A percentile compares a stretch with the other conserved stretches of the same genome.
Evolutionary conservation across 2,329 filamentous ascomycete species (phyloP).

Genomic region (Penicillium sp.): DNA sequence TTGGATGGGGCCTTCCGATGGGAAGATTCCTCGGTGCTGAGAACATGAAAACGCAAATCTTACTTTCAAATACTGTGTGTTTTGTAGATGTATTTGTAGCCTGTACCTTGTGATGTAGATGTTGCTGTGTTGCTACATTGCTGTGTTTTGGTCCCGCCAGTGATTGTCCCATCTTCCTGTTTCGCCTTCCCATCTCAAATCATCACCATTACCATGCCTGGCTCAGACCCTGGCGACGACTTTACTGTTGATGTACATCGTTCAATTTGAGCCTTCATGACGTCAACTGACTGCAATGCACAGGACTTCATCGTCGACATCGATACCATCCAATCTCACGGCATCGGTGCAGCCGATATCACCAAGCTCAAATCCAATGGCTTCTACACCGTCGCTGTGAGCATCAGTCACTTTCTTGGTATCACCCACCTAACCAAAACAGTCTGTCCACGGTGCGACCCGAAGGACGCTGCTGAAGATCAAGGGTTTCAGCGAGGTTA

Average conservation of each 20-base stretch:
- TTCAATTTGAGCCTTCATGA: background rate
- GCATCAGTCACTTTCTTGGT: constrained; percentile 8
- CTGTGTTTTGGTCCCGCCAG: background rate
- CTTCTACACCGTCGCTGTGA: constrained; percentile 62
- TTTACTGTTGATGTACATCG: constrained; percentile 48
- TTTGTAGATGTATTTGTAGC: background rate
- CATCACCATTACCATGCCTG: constrained; percentile 46
- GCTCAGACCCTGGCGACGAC: constrained; percentile 54
- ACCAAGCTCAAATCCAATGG: constrained; percentile 62
- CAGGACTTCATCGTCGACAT: constrained; percentile 63
- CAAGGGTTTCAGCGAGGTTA: constrained; percentile 68
- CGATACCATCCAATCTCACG: constrained; percentile 64
- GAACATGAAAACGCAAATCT: constrained; percentile 25
- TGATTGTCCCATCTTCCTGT: constrained; percentile 1
- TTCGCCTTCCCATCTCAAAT: background rate
- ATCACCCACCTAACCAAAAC: constrained; percentile 1
- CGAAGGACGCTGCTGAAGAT: constrained; percentile 62
- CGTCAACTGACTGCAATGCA: constrained; percentile 8
- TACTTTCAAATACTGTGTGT: constrained; percentile 2
- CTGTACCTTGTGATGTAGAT: too few species aligned
- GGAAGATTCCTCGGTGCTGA: constrained; percentile 25
- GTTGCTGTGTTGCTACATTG: too few species aligned
- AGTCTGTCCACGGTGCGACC: constrained; percentile 61
- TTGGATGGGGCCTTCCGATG: constrained; percentile 19
- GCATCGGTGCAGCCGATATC: constrained; percentile 65